Base-by-base conservation (phyloP, 345 rosid species). In the Durio zibethinus region DNA sequence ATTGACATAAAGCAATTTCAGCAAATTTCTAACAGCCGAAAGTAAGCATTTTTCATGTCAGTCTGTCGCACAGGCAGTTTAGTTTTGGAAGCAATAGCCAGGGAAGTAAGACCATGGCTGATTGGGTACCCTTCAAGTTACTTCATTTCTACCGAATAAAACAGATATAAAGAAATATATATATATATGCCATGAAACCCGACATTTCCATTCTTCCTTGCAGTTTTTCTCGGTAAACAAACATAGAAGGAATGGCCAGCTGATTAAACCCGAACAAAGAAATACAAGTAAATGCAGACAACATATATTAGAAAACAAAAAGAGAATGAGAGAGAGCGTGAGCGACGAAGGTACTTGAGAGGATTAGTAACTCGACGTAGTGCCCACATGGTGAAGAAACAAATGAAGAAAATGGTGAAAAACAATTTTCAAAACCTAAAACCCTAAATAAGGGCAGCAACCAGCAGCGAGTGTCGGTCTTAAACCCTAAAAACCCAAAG, bases 331-430 rank as follows among this genome's bases (percentile, higher is more conserved):
- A 35, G 68, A 35, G 15, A 21, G 16, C n/a, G n/a, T n/a, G n/a
- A n/a, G n/a, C n/a, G n/a, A n/a, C n/a, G 45, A 42, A 12, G 33
- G 72, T 67, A 67, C 72, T 14, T 67, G 72, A 67, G 31, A 47
- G 53, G 52, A 47, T 67, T 42, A n/a, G 71, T 50, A 40, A 66
- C 18, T n/a, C 72, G 33, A 52, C 72, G 52, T 21, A 67, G 72
- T 21, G 52, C 33, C 72, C 72, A 67, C 72, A 67, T 67, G 72
- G 20, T 23, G 72, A 67, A 67, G 33, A 67, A 21, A 10, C 33
- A 27, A 42, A 40, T n/a, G 72, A 27, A 67, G 33, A 67, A 21
- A 42, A 42, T 2, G 33, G 11, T 18, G 35, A 42, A 23, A 66
- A 11, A 66, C 50, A 10, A 52, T 10, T 11, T 5, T 21, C 31